Conservation (phyloP, 2,329 filamentous ascomycete species). For the Neurospora sp. region DNA sequence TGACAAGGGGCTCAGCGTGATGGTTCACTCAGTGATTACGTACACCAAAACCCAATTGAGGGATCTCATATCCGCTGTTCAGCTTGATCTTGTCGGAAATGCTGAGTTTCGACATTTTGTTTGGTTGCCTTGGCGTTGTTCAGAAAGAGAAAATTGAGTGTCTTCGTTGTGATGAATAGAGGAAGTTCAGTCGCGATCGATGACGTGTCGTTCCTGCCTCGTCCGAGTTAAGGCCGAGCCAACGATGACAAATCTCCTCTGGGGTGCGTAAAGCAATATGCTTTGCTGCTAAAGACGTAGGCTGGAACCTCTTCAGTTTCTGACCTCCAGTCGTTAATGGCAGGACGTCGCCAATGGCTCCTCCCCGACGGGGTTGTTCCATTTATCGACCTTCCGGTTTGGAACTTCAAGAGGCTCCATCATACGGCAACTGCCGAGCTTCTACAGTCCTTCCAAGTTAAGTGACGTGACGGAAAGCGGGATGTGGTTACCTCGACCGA, state of each 20-base stretch:
- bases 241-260: neutral
- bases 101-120: constrained; percentile 36
- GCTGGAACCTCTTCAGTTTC: neutral
- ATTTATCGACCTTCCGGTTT: no score
- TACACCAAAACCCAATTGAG: constrained; percentile 44
- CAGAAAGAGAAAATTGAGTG: neutral
- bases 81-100: constrained; percentile 41
- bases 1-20: neutral
- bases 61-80: constrained; percentile 43
- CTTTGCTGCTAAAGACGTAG: neutral
- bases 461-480: neutral
- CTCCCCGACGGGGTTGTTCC: no score
- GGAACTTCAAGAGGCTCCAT: neutral
- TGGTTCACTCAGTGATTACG: constrained; percentile 15
- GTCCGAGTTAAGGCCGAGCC: neutral
- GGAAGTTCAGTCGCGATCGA: neutral
- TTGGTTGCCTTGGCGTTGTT: neutral
- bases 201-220: neutral
- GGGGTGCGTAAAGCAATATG: neutral
- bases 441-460: neutral
- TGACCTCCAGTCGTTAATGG: neutral
- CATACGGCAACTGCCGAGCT: neutral
- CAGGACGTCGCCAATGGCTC: no score
- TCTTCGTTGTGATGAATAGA: neutral
- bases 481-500: neutral